Evolutionary conservation across 2,329 filamentous ascomycete genomes (phyloP), one percentile per base, ranked within the genome.

Genomic region (Cytospora leucostoma): DNA sequence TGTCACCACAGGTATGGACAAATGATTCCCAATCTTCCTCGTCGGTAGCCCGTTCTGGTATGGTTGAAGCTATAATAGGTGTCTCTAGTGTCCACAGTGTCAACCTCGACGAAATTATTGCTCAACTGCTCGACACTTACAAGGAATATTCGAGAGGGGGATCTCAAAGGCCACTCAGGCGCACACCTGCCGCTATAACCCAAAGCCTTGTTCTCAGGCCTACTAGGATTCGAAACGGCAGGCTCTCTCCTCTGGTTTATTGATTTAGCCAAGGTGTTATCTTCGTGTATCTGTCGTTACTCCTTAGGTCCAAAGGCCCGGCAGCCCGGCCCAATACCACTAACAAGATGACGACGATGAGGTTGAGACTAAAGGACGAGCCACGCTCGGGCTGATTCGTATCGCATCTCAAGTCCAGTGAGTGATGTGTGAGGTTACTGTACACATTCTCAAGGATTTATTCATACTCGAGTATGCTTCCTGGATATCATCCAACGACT

Each of bases 41-140:
- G 88, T 88, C 0, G 81, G 85, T 4, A 88, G 88, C 0, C 74
- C 90, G 0, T 88, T 91, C 75, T 89, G 88, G 87, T 90, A 90
- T 67, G 87, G 86, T 11, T 89, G 87, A 84, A 86, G 85, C 0
- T 82, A 78, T 91, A 4, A 82, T 78, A 0, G 84, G 61, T 57
- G 86, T 87, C 1, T 88, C 86, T 0, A 85, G 88, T 50, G 89
- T 91, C 65, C 89, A 88, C 72, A 84, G 82, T 34, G 87, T 91
- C 56, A 89, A 88, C 69, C 78, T 91, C 1, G 85, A 87, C 0
- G 86, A 88, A 0, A 87, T 90, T 76, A 88, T 90, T 69, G 90
- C 27, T 27, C 27, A 89, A 68, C 76, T 90, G 4, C 87, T 87
- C 3, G 88, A 90, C 71, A 84, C 82, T 0, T 91, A 90, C 70